phyloP scores from a whole-genome alignment of 208 protist genomes.

The Novymonas esmeraldas region DNA sequence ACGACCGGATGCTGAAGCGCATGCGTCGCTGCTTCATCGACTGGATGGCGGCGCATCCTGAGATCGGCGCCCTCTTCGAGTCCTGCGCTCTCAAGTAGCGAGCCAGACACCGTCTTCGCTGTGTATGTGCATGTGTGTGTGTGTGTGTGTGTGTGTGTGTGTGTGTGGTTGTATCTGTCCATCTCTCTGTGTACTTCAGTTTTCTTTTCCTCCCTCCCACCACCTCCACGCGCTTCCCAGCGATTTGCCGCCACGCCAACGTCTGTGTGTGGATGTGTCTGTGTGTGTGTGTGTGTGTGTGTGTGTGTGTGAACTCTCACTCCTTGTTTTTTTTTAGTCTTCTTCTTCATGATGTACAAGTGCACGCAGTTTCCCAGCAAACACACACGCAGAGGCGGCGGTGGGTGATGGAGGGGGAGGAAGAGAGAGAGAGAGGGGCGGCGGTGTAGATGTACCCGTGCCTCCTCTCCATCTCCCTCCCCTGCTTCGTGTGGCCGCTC shows the following conservation, averaged over 20 bases:
- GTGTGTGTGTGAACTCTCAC: neutral
- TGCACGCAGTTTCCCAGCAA: too few species aligned
- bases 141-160: conserved; percentile 16
- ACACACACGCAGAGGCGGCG: too few species aligned
- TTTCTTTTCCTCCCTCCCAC: too few species aligned
- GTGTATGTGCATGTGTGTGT: conserved; percentile 3
- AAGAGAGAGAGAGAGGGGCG: neutral
- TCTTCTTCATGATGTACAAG: neutral
- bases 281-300: neutral
- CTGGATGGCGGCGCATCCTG: conserved; percentile 71
- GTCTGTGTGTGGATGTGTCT: conserved; percentile 9
- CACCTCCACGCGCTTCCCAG: too few species aligned
- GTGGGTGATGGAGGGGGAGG: neutral
- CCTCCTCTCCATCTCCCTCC: conserved; percentile 1
- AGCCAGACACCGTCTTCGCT: neutral
- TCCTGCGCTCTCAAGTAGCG: conserved; percentile 62
- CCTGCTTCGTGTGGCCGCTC: neutral
- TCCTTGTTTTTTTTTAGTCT: neutral
- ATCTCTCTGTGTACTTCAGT: too few species aligned
- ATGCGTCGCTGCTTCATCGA: conserved; percentile 62
- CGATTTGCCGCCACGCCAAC: too few species aligned
- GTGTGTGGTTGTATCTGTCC: neutral
- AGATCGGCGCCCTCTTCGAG: conserved; percentile 64
- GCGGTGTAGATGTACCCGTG: neutral
- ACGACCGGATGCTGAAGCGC: conserved; percentile 56